Conservation (phyloP, 768 basidiomycete genomes). For the Pleurotus tuber-regium region DNA sequence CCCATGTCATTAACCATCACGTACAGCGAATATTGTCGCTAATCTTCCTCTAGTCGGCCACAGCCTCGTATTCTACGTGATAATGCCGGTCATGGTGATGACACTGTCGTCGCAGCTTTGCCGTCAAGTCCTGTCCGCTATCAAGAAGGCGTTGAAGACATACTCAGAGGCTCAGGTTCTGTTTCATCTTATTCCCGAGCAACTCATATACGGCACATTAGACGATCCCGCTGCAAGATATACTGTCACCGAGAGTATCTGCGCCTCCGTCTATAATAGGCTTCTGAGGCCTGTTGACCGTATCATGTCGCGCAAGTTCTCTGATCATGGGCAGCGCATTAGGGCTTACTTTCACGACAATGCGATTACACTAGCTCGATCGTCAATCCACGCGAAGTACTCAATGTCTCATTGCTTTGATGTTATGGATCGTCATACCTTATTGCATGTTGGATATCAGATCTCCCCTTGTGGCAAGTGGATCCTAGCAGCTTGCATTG, state of each 20-base stretch:
- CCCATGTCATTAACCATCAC: slow-evolving; percentile 6
- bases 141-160: slow-evolving; percentile 54
- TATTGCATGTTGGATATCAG: slow-evolving; percentile 78
- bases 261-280: slow-evolving; percentile 69
- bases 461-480: slow-evolving; percentile 69
- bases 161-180: slow-evolving; percentile 50
- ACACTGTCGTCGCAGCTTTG: slow-evolving; percentile 63
- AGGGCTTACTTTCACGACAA: slow-evolving; percentile 62
- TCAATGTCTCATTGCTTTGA: slow-evolving; percentile 29
- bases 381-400: slow-evolving; percentile 28
- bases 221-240: slow-evolving; percentile 40
- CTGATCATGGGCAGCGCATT: slow-evolving; percentile 34
- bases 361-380: slow-evolving; percentile 59
- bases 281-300: slow-evolving; percentile 61
- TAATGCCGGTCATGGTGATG: slow-evolving; percentile 58
- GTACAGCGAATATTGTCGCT: slow-evolving; percentile 49
- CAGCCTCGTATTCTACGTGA: slow-evolving; percentile 65
- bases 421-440: slow-evolving; percentile 43
- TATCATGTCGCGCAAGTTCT: slow-evolving; percentile 51
- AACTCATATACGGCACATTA: slow-evolving; percentile 47
- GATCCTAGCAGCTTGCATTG: slow-evolving; percentile 72
- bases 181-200: slow-evolving; percentile 75
- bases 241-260: slow-evolving; percentile 47
- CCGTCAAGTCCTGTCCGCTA: slow-evolving; percentile 64
- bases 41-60: slow-evolving; percentile 34